Percentiles rank a stretch among this genome's conserved stretches.
These are phyloP conservation scores for Phialocephala sp. DNA, from an alignment of 2,329 filamentous ascomycete genomes.

Conservation along the genomic window DNA sequence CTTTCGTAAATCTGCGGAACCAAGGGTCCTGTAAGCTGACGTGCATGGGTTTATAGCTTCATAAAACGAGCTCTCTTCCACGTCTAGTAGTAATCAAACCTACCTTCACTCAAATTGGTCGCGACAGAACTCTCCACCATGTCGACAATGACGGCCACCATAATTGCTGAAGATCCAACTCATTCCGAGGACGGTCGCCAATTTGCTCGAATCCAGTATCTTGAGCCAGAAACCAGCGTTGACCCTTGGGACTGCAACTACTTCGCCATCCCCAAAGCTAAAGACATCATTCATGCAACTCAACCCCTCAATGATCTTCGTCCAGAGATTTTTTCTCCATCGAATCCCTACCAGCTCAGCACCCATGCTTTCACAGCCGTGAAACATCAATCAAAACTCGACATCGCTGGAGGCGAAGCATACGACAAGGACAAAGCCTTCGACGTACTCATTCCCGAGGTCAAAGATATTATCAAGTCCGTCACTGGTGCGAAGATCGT, in stretches of 20 bases:
- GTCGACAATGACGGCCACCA: background rate
- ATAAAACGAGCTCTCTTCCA: background rate
- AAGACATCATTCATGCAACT: constrained; percentile 4
- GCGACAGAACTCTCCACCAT: background rate
- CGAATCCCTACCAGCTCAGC: constrained; percentile 7
- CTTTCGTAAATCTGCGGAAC: too few species aligned
- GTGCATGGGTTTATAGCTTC: background rate
- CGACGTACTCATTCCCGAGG: constrained; percentile 14
- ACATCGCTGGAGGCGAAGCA: constrained; percentile 12
- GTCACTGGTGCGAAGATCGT: constrained; percentile 18
- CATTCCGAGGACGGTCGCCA: background rate
- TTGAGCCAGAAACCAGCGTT: constrained; percentile 15
- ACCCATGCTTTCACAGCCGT: constrained; percentile 17
- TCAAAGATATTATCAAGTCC: constrained; percentile 16
- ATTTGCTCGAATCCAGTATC: constrained; percentile 8
- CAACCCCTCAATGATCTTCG: constrained; percentile 16
- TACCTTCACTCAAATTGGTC: background rate
- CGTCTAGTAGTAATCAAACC: too few species aligned
- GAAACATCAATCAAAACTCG: constrained; percentile 13
- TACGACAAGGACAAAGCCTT: constrained; percentile 11
- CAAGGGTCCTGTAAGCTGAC: background rate
- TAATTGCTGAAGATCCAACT: background rate
- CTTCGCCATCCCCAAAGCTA: constrained; percentile 7
- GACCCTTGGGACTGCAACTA: constrained; percentile 20
- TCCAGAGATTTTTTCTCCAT: constrained; percentile 13